phyloP scores from a whole-genome alignment of 306 rosid species.

The Neltuma alba region DNA sequence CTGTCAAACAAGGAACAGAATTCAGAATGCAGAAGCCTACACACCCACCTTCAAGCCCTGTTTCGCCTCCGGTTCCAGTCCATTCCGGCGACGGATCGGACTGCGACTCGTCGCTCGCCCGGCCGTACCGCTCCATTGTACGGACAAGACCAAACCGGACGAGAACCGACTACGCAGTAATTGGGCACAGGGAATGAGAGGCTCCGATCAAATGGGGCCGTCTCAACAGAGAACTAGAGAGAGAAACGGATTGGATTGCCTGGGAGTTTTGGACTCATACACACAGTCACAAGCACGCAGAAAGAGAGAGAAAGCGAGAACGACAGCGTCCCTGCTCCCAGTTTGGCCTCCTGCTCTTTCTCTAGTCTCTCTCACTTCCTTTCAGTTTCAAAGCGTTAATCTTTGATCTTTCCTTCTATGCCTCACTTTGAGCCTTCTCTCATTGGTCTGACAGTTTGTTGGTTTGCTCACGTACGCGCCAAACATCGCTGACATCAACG shows the following conservation, averaged over 20 bases:
- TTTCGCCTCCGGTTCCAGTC: constrained; percentile 49
- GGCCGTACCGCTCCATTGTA: constrained; percentile 89
- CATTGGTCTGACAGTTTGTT: constrained; percentile 48
- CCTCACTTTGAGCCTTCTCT: constrained; percentile 35
- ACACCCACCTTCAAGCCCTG: constrained; percentile 69
- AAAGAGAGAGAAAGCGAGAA: neutral
- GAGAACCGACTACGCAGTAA: constrained; percentile 39
- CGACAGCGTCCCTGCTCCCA: constrained; percentile 31
- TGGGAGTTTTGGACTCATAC: constrained; percentile 28
- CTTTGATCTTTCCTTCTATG: constrained; percentile 41
- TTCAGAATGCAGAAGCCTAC: constrained; percentile 37
- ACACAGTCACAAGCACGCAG: constrained; percentile 1
- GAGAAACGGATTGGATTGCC: constrained; percentile 41
- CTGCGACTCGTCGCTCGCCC: constrained; percentile 64
- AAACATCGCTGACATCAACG: constrained; percentile 31
- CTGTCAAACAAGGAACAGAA: neutral
- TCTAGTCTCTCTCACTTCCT: constrained; percentile 36
- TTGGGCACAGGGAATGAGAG: constrained; percentile 42
- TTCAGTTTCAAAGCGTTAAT: constrained; percentile 54
- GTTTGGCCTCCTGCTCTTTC: constrained; percentile 30
- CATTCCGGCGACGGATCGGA: constrained; percentile 92
- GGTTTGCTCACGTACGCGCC: constrained; percentile 59
- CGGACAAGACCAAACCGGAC: constrained; percentile 41
- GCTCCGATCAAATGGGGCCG: constrained; percentile 67
- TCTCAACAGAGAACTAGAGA: constrained; percentile 14